Base-by-base conservation (phyloP, 805 yeast species). In the Nakazawaea wyomingensis region DNA sequence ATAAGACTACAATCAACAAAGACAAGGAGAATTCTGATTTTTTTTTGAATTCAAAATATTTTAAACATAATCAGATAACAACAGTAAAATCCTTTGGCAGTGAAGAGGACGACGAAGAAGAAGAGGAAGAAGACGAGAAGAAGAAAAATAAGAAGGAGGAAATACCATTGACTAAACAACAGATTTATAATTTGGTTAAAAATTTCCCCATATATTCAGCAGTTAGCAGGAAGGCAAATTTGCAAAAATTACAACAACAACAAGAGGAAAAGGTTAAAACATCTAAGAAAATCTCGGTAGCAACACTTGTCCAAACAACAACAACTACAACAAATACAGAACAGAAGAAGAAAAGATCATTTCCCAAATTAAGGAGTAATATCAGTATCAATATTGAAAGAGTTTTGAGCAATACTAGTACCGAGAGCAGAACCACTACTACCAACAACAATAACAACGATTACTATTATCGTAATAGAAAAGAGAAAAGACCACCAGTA, bases 331-430 rank as follows among this genome's bases (percentile, higher is more conserved):
- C 19, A 11, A 11, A 34, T 7, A 29, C 26, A 16, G 21, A 29
- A 21, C 10, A 36, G 20, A 24, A 13, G 24, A 18, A 14, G 19
- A 35, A 26, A 14, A 35, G 38, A 26, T 13, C 14, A 5, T 29
- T 37, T 19, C 8, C n/a, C 16, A 42, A 26, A 31, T 19, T 36
- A 26, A 42, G 37, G 21, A 42, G 37, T 14, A 42, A 42, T 19
- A 42, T 42, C 13, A 36, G 41, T 19, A 24, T 24, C 18, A 42
- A 33, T 36, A 42, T 42, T 20, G 45, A 42, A n/a, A 36, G 37
- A 32, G 45, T 36, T 3, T 37, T 42, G 20, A 36, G 34, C 20
- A 42, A 36, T 18, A 41, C 7, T 11, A n/a, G 32, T 29, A 11
- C 8, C 32, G 16, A 29, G 18, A 17, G 5, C 11, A 18, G 17